A percentile compares a stretch with the other conserved stretches of the same genome.
These are phyloP conservation scores for Wickerhamomyces silvicola DNA, from an alignment of 805 yeast genomes.

Conservation along the genomic window DNA sequence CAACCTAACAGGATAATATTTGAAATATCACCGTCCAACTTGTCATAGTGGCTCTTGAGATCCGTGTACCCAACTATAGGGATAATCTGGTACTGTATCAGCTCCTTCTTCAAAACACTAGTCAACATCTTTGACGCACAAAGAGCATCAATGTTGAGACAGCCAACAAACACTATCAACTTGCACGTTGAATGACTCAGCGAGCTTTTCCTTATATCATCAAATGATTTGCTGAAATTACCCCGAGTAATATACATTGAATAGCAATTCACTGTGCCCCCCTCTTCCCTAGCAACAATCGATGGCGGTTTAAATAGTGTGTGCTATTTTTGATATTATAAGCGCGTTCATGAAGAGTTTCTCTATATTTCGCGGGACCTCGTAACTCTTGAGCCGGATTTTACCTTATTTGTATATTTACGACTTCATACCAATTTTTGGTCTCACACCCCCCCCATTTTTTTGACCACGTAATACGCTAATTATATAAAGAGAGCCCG, in stretches of 20 bases:
- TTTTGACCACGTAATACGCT: slow-evolving; percentile 1
- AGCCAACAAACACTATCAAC: slow-evolving; percentile 72
- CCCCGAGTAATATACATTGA: slow-evolving; percentile 71
- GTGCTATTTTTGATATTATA: not conserved
- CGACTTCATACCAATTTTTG: too few relatives aligned
- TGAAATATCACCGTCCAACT: slow-evolving; percentile 66
- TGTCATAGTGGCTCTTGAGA: slow-evolving; percentile 52
- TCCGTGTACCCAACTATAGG: slow-evolving; percentile 93
- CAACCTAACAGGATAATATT: slow-evolving; percentile 83
- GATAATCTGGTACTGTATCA: slow-evolving; percentile 79
- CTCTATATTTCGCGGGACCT: not conserved
- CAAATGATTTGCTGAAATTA: slow-evolving; percentile 61
- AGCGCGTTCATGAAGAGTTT: not conserved
- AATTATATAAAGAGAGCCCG: not conserved
- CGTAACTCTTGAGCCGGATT: too few relatives aligned
- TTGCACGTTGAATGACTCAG: slow-evolving; percentile 90
- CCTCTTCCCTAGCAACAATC: not conserved
- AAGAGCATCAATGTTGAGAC: slow-evolving; percentile 84
- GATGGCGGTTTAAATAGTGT: not conserved
- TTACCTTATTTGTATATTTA: too few relatives aligned
- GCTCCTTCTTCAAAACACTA: slow-evolving; percentile 63
- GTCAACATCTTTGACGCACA: slow-evolving; percentile 82
- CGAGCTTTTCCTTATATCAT: slow-evolving; percentile 61
- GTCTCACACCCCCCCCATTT: too few relatives aligned
- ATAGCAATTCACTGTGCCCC: not conserved